A percentile compares a stretch with the other conserved stretches of the same genome.
phyloP scores from a whole-genome alignment of 2,329 filamentous ascomycete genomes.

The Trichoderma koningiopsis region DNA sequence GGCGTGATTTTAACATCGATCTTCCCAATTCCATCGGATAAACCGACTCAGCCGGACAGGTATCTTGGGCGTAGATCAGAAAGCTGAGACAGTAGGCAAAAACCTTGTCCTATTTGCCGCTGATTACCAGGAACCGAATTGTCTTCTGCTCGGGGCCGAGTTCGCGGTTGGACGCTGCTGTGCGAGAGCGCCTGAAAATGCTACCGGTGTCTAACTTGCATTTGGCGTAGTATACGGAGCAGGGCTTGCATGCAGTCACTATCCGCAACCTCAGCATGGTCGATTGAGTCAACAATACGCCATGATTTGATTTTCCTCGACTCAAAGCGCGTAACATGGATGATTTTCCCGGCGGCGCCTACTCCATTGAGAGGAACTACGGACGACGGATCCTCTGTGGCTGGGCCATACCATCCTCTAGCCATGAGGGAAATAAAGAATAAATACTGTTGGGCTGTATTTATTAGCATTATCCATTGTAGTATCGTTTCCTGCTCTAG shows the following conservation, averaged over 20 bases:
- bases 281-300: not conserved
- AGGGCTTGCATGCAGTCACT: not conserved
- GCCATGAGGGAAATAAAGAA: constrained; percentile 11
- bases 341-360: not conserved
- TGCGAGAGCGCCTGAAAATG: not conserved
- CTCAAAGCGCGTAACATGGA: not conserved
- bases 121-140: constrained; percentile 11
- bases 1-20: not conserved
- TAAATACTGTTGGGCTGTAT: constrained; percentile 2
- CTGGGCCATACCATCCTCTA: not conserved
- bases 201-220: not conserved
- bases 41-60: constrained; percentile 8
- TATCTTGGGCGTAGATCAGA: not conserved
- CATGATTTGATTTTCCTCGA: not conserved
- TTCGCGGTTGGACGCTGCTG: not conserved
- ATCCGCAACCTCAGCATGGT: not conserved
- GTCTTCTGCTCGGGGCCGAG: constrained; percentile 2
- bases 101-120: constrained; percentile 14
- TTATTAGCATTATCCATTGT: not conserved
- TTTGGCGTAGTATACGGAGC: not conserved
- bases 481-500: not conserved
- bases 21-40: not conserved
- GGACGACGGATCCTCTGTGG: constrained; percentile 17
- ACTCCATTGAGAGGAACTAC: constrained; percentile 6
- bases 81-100: constrained; percentile 9